Evolutionary conservation across 306 rosid genomes (phyloP).

Genomic region (Oemleria cerasiformis): DNA sequence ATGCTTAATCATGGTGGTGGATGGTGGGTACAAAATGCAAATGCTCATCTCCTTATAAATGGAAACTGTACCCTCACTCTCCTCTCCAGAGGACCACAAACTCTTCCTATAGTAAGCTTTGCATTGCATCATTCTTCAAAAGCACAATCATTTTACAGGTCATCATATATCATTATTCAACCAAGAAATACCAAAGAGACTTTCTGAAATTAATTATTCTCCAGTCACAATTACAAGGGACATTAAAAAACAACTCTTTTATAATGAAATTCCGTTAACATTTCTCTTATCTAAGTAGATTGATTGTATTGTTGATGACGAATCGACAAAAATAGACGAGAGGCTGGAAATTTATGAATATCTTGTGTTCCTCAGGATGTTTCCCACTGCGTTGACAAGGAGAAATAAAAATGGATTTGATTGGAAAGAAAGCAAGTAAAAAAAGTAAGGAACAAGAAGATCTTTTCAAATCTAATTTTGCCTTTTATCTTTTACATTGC

Average conservation of each 20-base stretch:
- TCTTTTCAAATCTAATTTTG: constrained; percentile 31
- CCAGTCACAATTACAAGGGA: too few species aligned
- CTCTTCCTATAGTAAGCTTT: constrained; percentile 1
- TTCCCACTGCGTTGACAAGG: constrained; percentile 60
- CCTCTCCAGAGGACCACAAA: constrained; percentile 10
- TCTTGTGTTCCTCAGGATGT: constrained; percentile 38
- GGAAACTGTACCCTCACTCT: constrained; percentile 6
- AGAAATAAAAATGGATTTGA: constrained; percentile 23
- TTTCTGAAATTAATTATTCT: too few species aligned
- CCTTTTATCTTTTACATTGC: constrained; percentile 32
- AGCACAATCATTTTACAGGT: neutral
- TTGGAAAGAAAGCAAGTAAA: constrained; percentile 7
- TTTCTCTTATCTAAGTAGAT: too few species aligned
- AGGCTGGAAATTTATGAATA: constrained; percentile 29
- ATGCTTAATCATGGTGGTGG: constrained; percentile 23
- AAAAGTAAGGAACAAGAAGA: constrained; percentile 16
- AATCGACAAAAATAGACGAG: constrained; percentile 13
- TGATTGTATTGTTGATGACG: constrained; percentile 4
- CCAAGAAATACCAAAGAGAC: too few species aligned
- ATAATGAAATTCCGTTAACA: too few species aligned
- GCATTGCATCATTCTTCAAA: neutral
- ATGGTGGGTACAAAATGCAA: constrained; percentile 9
- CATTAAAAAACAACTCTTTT: too few species aligned
- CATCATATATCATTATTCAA: neutral
- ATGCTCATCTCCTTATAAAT: constrained; percentile 1